A percentile compares a stretch with the other conserved stretches of the same genome.
Evolutionary conservation across 176 grass and related monocot species (phyloP).

Genomic region (Eremochloa ophiuroides): DNA sequence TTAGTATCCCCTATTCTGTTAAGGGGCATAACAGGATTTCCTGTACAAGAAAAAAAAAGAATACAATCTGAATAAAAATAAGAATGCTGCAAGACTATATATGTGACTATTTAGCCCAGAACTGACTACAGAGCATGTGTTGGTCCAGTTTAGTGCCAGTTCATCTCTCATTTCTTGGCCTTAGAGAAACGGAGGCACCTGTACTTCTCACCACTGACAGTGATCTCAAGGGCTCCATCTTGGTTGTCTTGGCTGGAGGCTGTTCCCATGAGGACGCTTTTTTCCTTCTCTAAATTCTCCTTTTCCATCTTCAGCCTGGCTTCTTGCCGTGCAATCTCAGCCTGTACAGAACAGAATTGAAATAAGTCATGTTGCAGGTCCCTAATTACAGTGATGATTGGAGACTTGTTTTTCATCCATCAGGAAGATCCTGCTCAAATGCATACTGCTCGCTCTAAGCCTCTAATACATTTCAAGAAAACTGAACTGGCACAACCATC

Average conservation of each 20-base stretch:
- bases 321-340: constrained; percentile 89
- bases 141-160: background rate
- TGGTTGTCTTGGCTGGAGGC: constrained; percentile 93
- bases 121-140: background rate
- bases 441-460: background rate
- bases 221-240: constrained; percentile 97
- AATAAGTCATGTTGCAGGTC: background rate
- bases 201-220: constrained; percentile 97
- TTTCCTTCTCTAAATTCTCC: constrained; percentile 98
- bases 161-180: constrained; percentile 81
- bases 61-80: constrained; percentile 18
- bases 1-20: background rate
- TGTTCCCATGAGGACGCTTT: constrained; percentile 94
- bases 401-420: background rate
- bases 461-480: constrained; percentile 5
- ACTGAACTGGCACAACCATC: background rate
- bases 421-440: background rate
- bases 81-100: background rate
- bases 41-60: constrained; percentile 43
- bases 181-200: constrained; percentile 97
- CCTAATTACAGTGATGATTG: background rate
- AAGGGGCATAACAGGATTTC: background rate
- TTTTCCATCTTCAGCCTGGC: constrained; percentile 92
- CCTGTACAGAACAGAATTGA: constrained; percentile 29
- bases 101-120: background rate